Evolutionary conservation across 805 yeast species (phyloP).

Genomic region (Hanseniaspora pseudoguilliermondii): DNA sequence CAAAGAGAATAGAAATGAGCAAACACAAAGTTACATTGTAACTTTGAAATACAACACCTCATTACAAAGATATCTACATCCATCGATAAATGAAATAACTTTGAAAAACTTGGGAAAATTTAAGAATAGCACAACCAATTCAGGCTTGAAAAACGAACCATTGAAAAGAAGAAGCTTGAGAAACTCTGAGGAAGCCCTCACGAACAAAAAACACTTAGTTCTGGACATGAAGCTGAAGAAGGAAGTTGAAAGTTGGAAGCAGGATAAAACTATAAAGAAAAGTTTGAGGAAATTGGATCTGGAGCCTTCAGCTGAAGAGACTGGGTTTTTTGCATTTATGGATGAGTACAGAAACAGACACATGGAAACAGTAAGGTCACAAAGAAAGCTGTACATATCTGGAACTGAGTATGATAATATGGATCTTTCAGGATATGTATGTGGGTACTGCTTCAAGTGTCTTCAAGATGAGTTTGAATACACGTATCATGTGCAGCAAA

Average conservation of each 20-base stretch:
- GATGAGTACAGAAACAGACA: neutral
- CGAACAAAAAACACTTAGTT: no score
- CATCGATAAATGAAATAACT: neutral
- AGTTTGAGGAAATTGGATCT: neutral
- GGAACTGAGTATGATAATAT: neutral
- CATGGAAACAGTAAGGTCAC: neutral
- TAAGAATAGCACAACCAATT: neutral
- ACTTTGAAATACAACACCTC: neutral
- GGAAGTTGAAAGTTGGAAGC: neutral
- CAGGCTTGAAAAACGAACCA: neutral
- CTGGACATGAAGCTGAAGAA: neutral
- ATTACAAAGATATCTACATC: neutral
- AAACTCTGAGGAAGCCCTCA: neutral
- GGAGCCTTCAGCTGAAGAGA: neutral
- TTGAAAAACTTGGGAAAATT: neutral
- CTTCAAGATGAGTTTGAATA: constrained; percentile 25
- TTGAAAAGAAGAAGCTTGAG: neutral
- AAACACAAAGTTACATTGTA: neutral
- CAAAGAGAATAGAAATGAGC: neutral
- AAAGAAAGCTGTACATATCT: neutral
- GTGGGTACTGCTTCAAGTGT: constrained; percentile 4
- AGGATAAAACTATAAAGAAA: neutral
- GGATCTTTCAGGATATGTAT: neutral
- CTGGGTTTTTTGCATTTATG: neutral
- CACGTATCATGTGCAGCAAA: constrained; percentile 53